phyloP scores from a whole-genome alignment of 2,329 filamentous ascomycete genomes.

The Colletotrichum gigasporum region DNA sequence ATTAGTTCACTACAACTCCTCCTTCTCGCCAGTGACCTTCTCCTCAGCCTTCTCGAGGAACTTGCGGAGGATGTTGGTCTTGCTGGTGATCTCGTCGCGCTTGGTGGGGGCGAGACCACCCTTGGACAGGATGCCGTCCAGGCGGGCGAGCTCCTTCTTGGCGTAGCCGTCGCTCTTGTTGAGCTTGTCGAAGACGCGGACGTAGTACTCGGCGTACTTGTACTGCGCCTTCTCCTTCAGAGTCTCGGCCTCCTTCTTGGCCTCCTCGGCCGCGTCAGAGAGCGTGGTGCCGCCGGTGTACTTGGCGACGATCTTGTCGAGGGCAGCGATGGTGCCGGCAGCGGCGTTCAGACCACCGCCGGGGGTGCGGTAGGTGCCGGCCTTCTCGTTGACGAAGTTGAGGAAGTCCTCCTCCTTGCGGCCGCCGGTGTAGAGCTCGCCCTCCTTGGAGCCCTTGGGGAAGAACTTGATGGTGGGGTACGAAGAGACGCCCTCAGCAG shows the following conservation, averaged over 20 bases:
- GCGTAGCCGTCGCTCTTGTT: conserved; percentile 80
- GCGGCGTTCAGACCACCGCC: conserved; percentile 82
- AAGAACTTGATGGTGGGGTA: conserved; percentile 99
- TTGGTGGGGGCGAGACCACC: conserved; percentile 86
- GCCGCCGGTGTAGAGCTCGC: conserved; percentile 76
- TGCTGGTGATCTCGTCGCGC: conserved; percentile 85
- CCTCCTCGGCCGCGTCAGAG: conserved; percentile 73
- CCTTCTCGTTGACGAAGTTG: conserved; percentile 85
- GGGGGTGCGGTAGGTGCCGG: conserved; percentile 83
- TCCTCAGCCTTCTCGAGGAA: conserved; percentile 73
- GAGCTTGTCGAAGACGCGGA: conserved; percentile 89
- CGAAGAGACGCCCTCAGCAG: conserved; percentile 79
- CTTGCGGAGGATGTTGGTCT: conserved; percentile 87
- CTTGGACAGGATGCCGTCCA: conserved; percentile 85
- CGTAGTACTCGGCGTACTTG: conserved; percentile 93
- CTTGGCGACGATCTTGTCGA: conserved; percentile 81
- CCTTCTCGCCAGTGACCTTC: conserved; percentile 64
- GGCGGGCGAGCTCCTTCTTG: conserved; percentile 83
- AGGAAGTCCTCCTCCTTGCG: conserved; percentile 82
- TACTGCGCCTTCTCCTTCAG: conserved; percentile 70
- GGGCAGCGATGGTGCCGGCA: conserved; percentile 82
- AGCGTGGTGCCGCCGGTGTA: conserved; percentile 72
- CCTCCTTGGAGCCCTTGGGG: conserved; percentile 80
- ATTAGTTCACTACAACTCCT: conserved; percentile 68
- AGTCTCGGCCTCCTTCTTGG: conserved; percentile 74